phyloP scores from a whole-genome alignment of 2,329 filamentous ascomycete genomes.

The Ascocoryne sarcoides region DNA sequence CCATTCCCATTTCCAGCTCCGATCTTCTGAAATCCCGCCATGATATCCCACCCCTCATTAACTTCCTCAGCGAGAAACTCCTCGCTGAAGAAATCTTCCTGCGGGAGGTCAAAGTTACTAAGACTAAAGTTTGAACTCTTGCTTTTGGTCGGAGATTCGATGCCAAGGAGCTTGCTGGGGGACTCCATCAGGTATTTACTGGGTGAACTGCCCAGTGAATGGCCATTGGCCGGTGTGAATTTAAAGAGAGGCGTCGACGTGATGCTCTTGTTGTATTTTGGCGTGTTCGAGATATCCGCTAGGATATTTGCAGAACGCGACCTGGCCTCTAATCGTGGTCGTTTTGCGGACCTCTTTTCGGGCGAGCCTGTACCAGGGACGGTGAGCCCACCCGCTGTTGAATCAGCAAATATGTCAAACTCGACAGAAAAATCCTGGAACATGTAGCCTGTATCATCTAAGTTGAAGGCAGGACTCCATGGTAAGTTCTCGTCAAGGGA shows the following conservation, averaged over 20 bases:
- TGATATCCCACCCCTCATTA: constrained; percentile 59
- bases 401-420: constrained; percentile 54
- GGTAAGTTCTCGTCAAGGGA: constrained; percentile 43
- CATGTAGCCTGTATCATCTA: constrained; percentile 51
- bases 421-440: constrained; percentile 41
- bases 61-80: constrained; percentile 51
- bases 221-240: constrained; percentile 28
- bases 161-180: constrained; percentile 25
- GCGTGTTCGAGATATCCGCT: constrained; percentile 41
- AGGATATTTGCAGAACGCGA: constrained; percentile 54
- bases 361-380: constrained; percentile 52
- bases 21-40: constrained; percentile 70
- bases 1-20: constrained; percentile 39
- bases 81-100: constrained; percentile 44
- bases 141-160: constrained; percentile 19
- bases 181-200: constrained; percentile 47
- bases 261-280: constrained; percentile 40
- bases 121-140: constrained; percentile 16
- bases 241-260: constrained; percentile 44
- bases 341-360: constrained; percentile 53
- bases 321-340: constrained; percentile 52
- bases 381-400: constrained; percentile 33
- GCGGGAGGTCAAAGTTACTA: constrained; percentile 19
- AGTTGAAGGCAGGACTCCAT: constrained; percentile 59
- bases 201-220: constrained; percentile 40